phyloP scores from a whole-genome alignment of 345 rosid genomes.

The Lepidium aucheri region DNA sequence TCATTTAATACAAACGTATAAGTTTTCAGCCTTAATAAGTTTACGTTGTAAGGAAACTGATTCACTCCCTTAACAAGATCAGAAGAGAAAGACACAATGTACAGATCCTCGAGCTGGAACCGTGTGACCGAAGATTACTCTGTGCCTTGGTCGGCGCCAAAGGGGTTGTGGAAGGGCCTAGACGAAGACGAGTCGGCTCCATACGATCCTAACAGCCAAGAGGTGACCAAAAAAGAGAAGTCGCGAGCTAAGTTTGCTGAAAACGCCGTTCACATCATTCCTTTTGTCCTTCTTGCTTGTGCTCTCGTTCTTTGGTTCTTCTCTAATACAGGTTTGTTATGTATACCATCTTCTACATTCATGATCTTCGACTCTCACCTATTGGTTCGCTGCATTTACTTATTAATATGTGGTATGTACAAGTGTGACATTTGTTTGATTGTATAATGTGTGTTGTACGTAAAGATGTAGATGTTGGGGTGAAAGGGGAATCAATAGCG shows the following conservation, averaged over 20 bases:
- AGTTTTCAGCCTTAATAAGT: not conserved
- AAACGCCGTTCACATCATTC: constrained; percentile 75
- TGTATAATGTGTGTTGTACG: not conserved
- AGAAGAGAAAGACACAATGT: constrained; percentile 17
- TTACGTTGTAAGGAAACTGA: not conserved
- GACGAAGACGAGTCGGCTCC: constrained; percentile 31
- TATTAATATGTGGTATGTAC: no score
- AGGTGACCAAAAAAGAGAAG: constrained; percentile 51
- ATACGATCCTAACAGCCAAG: constrained; percentile 37
- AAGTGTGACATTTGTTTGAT: no score
- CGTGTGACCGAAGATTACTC: constrained; percentile 53
- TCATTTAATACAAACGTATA: not conserved
- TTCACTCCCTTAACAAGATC: not conserved
- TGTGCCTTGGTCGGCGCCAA: constrained; percentile 38
- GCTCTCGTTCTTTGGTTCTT: constrained; percentile 77
- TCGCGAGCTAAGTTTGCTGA: constrained; percentile 58
- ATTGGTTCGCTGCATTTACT: not conserved
- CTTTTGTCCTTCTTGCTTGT: constrained; percentile 63
- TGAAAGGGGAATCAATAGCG: constrained; percentile 40
- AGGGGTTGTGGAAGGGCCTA: constrained; percentile 23
- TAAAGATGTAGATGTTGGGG: constrained; percentile 43
- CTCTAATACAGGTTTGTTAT: constrained; percentile 71
- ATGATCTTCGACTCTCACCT: not conserved
- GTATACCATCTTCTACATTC: not conserved
- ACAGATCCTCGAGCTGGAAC: constrained; percentile 74